A percentile compares a stretch with the other conserved stretches of the same genome.
These are phyloP conservation scores for Pelargonium myrrhifolium DNA, from an alignment of 441 rosid genomes.

Conservation along the genomic window DNA sequence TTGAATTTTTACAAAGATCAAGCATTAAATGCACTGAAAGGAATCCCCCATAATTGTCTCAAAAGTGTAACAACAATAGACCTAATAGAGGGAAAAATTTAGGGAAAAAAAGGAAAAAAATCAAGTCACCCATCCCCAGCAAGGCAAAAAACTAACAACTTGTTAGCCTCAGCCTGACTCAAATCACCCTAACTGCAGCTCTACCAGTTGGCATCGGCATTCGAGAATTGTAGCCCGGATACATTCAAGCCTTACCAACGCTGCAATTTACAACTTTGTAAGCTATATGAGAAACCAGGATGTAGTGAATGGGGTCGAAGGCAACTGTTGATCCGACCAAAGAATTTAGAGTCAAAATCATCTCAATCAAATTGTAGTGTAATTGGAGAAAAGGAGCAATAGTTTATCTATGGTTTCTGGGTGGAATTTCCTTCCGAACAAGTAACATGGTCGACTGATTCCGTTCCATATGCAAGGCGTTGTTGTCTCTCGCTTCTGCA, in stretches of 20 bases:
- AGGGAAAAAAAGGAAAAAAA: no score
- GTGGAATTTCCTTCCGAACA: conserved; percentile 84
- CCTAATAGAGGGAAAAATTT: no score
- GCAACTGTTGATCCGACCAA: conserved; percentile 32
- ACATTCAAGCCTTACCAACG: neutral
- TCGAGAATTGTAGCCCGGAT: no score
- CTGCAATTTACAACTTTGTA: neutral
- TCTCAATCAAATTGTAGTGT: conserved; percentile 45
- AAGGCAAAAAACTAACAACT: no score
- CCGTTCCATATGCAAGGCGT: conserved; percentile 83
- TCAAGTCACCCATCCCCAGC: no score
- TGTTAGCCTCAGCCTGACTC: no score
- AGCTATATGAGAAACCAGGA: conserved; percentile 17
- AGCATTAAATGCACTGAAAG: no score
- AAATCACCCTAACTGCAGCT: neutral
- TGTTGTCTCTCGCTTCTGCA: conserved; percentile 47
- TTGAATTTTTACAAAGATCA: no score
- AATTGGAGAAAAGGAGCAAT: conserved; percentile 64
- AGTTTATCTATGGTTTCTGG: conserved; percentile 61
- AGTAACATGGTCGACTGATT: conserved; percentile 73
- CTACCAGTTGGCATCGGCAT: neutral
- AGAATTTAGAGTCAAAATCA: conserved; percentile 51
- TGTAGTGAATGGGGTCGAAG: conserved; percentile 21
- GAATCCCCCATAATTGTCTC: no score
- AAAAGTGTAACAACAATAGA: no score